Evolutionary conservation across 768 basidiomycete genomes (phyloP), one percentile per base, ranked within the genome.

Genomic region (Auricularia cornea): DNA sequence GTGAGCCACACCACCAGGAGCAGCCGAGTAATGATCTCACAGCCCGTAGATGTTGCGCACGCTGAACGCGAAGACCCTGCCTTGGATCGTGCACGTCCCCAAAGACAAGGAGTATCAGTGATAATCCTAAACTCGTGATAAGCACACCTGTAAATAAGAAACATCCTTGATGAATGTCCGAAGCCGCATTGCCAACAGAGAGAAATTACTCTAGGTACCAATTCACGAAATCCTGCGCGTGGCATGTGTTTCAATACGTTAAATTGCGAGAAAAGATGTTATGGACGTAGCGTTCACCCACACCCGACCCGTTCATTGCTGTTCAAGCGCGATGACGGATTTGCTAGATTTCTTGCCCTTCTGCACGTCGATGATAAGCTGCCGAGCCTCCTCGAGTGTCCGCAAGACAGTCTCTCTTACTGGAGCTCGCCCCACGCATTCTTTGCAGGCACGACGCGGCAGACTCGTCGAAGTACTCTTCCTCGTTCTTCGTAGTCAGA

Each of bases 1-100:
- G 68, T 69, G 38, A 61, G 67, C 54, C 31, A 23, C 38, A 30
- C 26, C 1, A 6, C 10, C 26, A 30, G 16, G 28, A 48, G 20
- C 6, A 6, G 32, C 10, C 32, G 1, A n/a, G 29, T 35, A 14
- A 8, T 41, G 18, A 62, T 10, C 26, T 14, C 26, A 20, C 31
- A n/a, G 30, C 20, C 3, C 56, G 3, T 38, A 77, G 40, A 71
- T 79, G 38, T 71, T 87, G 60, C 80, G 86, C 52, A 73, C 76
- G 38, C 48, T 81, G 38, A 82, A 81, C 67, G 86, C 80, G 10
- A 82, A 78, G 67, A 62, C 84, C 6, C 69, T 75, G 0, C 81
- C 84, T 23, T 86, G 83, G 82, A 65, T 88, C 4, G 70, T 87
- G 11, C 72, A 68, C 38, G 76, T 80, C 14, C 85, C 86, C 5